These are phyloP conservation scores for Chlorella variabilis DNA, from an alignment of 163 green algal species.

Conservation along the genomic window DNA sequence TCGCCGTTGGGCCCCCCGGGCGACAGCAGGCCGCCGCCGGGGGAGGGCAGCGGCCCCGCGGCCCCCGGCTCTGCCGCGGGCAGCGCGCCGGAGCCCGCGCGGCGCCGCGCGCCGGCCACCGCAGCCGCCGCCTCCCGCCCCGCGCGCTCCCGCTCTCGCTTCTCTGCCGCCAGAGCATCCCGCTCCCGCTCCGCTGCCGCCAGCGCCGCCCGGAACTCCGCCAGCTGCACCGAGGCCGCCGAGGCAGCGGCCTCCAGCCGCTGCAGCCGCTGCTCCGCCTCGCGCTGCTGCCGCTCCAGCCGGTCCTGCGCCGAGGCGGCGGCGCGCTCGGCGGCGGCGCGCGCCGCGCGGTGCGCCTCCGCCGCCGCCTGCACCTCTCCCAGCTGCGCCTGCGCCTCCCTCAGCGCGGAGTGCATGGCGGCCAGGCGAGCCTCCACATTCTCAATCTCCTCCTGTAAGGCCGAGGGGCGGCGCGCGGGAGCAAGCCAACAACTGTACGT, in stretches of 20 bases:
- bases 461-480: neutral
- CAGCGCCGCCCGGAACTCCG: slow-evolving; percentile 33
- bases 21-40: neutral
- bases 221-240: slow-evolving; percentile 23
- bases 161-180: slow-evolving; percentile 29
- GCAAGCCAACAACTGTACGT: neutral
- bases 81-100: slow-evolving; percentile 23
- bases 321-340: neutral
- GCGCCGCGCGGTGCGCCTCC: neutral
- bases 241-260: slow-evolving; percentile 19
- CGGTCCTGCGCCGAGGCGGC: slow-evolving; percentile 6
- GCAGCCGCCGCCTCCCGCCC: neutral
- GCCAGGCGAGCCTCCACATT: slow-evolving; percentile 54
- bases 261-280: slow-evolving; percentile 22
- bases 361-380: slow-evolving; percentile 14
- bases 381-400: slow-evolving; percentile 21
- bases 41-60: neutral
- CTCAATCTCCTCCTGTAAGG: slow-evolving; percentile 48
- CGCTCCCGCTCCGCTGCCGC: slow-evolving; percentile 25
- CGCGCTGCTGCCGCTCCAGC: neutral
- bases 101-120: slow-evolving; percentile 6
- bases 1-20: neutral
- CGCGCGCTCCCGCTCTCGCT: slow-evolving; percentile 21
- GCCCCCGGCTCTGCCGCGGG: neutral
- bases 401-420: slow-evolving; percentile 5